Evolutionary conservation across 1,284 basidiomycete genomes (phyloP), one percentile per base, ranked within the genome.

Genomic region (Sphagnurus paluster): DNA sequence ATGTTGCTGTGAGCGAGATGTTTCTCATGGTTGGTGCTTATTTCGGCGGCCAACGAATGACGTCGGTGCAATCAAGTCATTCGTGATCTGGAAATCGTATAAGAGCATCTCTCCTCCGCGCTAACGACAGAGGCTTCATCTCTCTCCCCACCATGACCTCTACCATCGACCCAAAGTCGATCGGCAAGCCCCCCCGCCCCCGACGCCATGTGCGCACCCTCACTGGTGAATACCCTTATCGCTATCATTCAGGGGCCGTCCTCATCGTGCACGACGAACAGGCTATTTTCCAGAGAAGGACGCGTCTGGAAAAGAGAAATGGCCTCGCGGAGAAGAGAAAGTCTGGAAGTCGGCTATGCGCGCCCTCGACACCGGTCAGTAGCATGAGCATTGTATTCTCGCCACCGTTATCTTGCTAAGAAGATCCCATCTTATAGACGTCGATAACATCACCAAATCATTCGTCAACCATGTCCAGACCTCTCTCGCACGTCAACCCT

Each of bases 401-500:
- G n/a, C n/a, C 21, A 42, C 37, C 23, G 42, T 39, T 25, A 28
- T 21, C 16, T 32, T 39, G 42, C n/a, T n/a, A n/a, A n/a, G n/a
- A n/a, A n/a, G 48, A 45, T 42, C 35, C 50, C 46, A 35, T 29
- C 32, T n/a, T n/a, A n/a, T 53, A 88, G 88, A 79, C 49, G 74
- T 82, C 7, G 69, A 74, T 21, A 71, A 74, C n/a, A 84, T 93
- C 60, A 85, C 88, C 17, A 85, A 80, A 58, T 84, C 82, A n/a
- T 76, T 95, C 57, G 88, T 94, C 29, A 79, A 84, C 58, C 90
- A 94, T 62, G 83, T 93, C 40, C 88, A 92, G 57, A 92, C 91
- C 0, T 89, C 90, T 9, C 76, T 97, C 42, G 91, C 91, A 7
- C 84, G 92, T 45, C 90, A 93, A 63, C 81, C 92, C 1, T 87